Base-by-base conservation (phyloP, 2,329 filamentous ascomycete genomes). In the Trichophyton simii region DNA sequence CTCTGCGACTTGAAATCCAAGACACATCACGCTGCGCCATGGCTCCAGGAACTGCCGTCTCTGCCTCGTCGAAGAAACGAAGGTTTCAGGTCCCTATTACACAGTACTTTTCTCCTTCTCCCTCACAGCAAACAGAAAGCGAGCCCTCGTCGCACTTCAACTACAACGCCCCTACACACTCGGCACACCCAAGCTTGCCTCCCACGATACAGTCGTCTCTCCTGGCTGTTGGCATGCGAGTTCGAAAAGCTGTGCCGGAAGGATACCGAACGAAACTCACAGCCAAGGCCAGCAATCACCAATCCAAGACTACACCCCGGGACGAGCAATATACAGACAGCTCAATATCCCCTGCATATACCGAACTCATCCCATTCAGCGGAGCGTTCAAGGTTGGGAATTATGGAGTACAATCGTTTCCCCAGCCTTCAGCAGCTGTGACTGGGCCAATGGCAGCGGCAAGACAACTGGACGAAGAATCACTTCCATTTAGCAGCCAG, bases 181-280 rank as follows among this genome's bases (percentile, higher is more conserved):
- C 71, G 61, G 72, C 66, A 8, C 74, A 77, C 15, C 83, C 84
- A 2, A 68, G 72, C 3, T 78, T 91, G 13, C 85, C 89, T 1
- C 74, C 80, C 25, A 79, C 79, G 6, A 80, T 95, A 36, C 89
- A 96, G 74, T 82, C 91, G 41, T 88, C 88, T 64, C 85, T 97
- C n/a, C 80, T 96, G 48, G 89, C 82, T 68, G 92, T 97, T 65
- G 92, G 92, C 68, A 96, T 96, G 91, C 87, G 92, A 25, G 82
- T 97, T 58, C 87, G 92, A 71, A 97, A 97, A 77, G 88, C 88
- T 9, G 88, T 97, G 6, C 87, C 90, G 0, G 91, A 96, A 72
- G 92, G 92, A 63, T 96, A 96, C 81, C 95, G 95, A 78, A 95
- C 89, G 34, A 59, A 66, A 64, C 50, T 68, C 69, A 65, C 74